These are phyloP conservation scores for Quercus wislizeni DNA, from an alignment of 306 rosid species.

Conservation along the genomic window DNA sequence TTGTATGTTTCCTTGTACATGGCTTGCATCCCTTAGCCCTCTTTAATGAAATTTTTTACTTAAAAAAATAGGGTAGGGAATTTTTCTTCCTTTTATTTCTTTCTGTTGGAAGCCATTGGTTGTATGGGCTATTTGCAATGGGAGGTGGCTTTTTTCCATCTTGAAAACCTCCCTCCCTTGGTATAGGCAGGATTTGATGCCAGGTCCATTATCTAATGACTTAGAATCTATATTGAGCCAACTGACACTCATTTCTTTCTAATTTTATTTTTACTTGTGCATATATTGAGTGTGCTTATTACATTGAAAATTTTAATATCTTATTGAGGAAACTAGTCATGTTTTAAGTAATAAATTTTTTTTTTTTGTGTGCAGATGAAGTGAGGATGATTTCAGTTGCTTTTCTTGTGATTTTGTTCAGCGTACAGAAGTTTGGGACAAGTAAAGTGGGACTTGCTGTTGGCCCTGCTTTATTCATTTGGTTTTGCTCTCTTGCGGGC, in stretches of 20 bases:
- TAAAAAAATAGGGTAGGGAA: too few relatives aligned
- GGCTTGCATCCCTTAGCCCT: too few relatives aligned
- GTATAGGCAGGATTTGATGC: too few relatives aligned
- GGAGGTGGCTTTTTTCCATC: too few relatives aligned
- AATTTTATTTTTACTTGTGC: background rate
- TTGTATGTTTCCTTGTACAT: too few relatives aligned
- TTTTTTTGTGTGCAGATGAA: constrained; percentile 64
- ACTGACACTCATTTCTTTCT: background rate
- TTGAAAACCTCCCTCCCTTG: too few relatives aligned
- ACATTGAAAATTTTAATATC: background rate
- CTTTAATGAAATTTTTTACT: background rate
- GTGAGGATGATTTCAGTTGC: constrained; percentile 91
- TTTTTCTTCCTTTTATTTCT: too few relatives aligned
- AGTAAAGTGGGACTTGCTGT: constrained; percentile 92
- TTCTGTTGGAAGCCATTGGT: too few relatives aligned
- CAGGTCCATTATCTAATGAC: too few relatives aligned
- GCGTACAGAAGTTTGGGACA: constrained; percentile 94
- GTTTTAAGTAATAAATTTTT: background rate
- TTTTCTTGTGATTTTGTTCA: constrained; percentile 77
- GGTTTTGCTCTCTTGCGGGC: constrained; percentile 90
- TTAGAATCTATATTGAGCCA: too few relatives aligned
- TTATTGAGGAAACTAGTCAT: background rate
- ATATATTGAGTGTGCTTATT: background rate
- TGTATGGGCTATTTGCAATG: too few relatives aligned
- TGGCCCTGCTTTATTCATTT: constrained; percentile 92